Evolutionary conservation across 2,329 filamentous ascomycete genomes (phyloP).

Genomic region (Phialocephala sp.): DNA sequence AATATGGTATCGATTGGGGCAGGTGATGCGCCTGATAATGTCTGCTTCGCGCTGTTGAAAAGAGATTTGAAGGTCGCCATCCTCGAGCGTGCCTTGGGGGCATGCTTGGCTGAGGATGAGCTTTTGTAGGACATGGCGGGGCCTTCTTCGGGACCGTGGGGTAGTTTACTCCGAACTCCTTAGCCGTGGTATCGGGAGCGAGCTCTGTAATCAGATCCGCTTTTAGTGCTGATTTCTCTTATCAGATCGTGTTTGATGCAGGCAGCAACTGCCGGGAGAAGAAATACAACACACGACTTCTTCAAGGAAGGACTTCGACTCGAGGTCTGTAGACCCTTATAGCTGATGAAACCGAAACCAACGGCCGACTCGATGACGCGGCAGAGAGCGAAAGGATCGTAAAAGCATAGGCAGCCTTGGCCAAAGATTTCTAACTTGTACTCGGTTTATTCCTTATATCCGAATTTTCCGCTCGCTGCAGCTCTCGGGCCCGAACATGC

Average conservation of each 20-base stretch:
- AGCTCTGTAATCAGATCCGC: slow-evolving; percentile 4
- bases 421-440: neutral
- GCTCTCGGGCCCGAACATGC: slow-evolving; percentile 8
- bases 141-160: neutral
- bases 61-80: slow-evolving; percentile 41
- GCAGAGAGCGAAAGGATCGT: neutral
- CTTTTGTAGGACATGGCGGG: slow-evolving; percentile 26
- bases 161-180: slow-evolving; percentile 11
- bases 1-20: slow-evolving; percentile 61
- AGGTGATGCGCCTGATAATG: slow-evolving; percentile 36
- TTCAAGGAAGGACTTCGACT: neutral
- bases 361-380: slow-evolving; percentile 3
- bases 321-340: neutral
- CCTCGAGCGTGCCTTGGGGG: slow-evolving; percentile 19
- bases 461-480: neutral
- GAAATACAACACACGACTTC: neutral
- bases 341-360: neutral
- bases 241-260: neutral
- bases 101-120: slow-evolving; percentile 9
- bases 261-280: neutral
- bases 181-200: neutral
- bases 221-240: slow-evolving; percentile 1
- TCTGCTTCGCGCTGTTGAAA: slow-evolving; percentile 35
- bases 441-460: slow-evolving; percentile 20
- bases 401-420: neutral